Base-by-base conservation (phyloP, 2,329 filamentous ascomycete genomes). In the Aspergillus sp. region DNA sequence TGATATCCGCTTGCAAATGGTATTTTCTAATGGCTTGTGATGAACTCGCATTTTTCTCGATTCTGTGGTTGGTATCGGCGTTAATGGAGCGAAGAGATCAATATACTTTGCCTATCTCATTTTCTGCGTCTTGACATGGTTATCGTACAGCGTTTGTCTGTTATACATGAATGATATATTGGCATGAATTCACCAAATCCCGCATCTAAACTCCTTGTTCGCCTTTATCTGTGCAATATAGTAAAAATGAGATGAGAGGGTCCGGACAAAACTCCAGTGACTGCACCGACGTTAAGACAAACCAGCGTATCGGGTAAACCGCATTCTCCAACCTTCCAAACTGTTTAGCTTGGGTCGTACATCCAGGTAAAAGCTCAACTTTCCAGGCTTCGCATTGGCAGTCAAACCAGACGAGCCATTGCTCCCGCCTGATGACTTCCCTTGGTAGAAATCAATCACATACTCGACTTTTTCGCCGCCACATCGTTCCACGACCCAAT, bases 361-460 rank as follows among this genome's bases (percentile, higher is more conserved):
- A 60, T 84, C 81, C 44, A 84, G 60, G 59, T 80, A 83, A 56
- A 84, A 84, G 54, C 76, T 83, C 54, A 83, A 59, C 40, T 73
- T 75, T 10, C 62, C 68, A 9, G 61, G 59, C 1, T 57, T 58
- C 27, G 62, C 55, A 44, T 64, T 62, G 44, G 58, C 58, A 33
- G 61, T 54, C 46, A 68, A 49, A 7, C 62, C 63, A 9, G 51
- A 32, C 28, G 55, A 41, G n/a, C 50, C 53, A 32, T 44, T 53
- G 41, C 46, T 47, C 64, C 68, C 29, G 48, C 54, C 59, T 52
- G 65, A 48, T 29, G 74, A 65, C 56, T 75, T 80, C 0, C 93
- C 93, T 4, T 88, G 82, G 64, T 98, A 98, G 60, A 98, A 98
- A 69, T 98, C 93, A 66, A 98, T 98, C 35, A 98, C 85, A 65